These are phyloP conservation scores for Suillus paluster DNA, from an alignment of 768 basidiomycete genomes.

Conservation along the genomic window DNA sequence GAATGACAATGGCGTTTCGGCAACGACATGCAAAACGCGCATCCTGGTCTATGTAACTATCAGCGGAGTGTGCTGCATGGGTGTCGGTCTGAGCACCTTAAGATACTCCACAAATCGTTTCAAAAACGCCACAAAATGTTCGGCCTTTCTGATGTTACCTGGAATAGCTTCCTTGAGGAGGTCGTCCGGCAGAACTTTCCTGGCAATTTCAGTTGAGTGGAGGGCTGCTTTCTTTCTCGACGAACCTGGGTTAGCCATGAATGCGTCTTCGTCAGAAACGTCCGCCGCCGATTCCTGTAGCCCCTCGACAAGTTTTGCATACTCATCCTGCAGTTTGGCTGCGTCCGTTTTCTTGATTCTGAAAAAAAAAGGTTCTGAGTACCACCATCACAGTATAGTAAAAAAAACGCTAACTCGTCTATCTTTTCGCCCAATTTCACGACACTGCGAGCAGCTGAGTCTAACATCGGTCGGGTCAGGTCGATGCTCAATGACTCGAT, in stretches of 20 bases:
- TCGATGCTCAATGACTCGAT: constrained; percentile 98
- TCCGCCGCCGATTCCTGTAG: constrained; percentile 76
- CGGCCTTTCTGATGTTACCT: constrained; percentile 97
- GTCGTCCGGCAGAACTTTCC: constrained; percentile 89
- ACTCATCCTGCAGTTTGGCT: constrained; percentile 94
- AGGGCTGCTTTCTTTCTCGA: background rate
- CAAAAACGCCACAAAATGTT: constrained; percentile 98
- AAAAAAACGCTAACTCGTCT: constrained; percentile 71
- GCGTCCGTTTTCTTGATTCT: constrained; percentile 96
- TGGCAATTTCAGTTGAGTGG: constrained; percentile 8
- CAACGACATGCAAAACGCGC: constrained; percentile 99
- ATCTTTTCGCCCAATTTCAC: constrained; percentile 87
- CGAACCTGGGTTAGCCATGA: constrained; percentile 89
- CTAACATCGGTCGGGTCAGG: constrained; percentile 95
- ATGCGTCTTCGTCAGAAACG: constrained; percentile 68
- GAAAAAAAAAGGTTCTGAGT: constrained; percentile 1
- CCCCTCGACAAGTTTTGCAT: constrained; percentile 93
- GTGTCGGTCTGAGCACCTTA: constrained; percentile 59
- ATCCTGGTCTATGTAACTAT: constrained; percentile 79
- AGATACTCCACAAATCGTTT: constrained; percentile 99
- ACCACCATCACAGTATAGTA: background rate
- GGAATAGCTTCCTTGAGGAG: constrained; percentile 94
- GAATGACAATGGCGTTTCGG: constrained; percentile 96
- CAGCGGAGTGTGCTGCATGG: constrained; percentile 12
- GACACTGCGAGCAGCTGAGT: constrained; percentile 90